A percentile compares a stretch with the other conserved stretches of the same genome.
phyloP scores from a whole-genome alignment of 305 asterid species.

The Fraxinus velutina region DNA sequence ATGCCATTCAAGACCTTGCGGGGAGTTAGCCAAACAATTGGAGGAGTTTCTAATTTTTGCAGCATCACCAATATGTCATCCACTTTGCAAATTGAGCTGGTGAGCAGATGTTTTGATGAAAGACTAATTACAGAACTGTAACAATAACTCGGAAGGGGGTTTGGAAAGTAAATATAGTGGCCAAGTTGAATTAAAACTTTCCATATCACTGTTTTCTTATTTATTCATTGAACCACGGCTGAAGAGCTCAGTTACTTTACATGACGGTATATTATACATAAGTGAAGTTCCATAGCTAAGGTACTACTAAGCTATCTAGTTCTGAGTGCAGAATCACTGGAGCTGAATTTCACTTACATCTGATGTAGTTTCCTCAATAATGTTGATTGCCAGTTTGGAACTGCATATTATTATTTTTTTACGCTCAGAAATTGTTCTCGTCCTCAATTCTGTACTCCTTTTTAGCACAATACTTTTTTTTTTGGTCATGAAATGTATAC shows the following conservation, averaged over 20 bases:
- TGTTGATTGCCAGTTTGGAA: not conserved
- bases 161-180: not conserved
- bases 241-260: not conserved
- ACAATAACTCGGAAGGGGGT: not conserved
- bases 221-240: not conserved
- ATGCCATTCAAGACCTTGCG: conserved; percentile 85
- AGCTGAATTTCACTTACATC: not conserved
- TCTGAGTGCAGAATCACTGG: not conserved
- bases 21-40: conserved; percentile 63
- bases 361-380: not conserved
- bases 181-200: not conserved
- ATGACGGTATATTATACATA: not conserved
- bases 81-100: conserved; percentile 82
- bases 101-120: conserved; percentile 30
- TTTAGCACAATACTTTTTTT: not conserved
- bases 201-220: not conserved
- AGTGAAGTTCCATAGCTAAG: not conserved
- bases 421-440: not conserved
- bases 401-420: not conserved
- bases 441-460: not conserved
- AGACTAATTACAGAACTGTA: not conserved
- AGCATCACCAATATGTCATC: conserved; percentile 68
- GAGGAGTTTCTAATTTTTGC: conserved; percentile 78
- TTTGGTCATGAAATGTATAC: not conserved
- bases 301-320: not conserved